Conservation (phyloP, 176 grass and related monocot genomes). For the Poa pratensis region DNA sequence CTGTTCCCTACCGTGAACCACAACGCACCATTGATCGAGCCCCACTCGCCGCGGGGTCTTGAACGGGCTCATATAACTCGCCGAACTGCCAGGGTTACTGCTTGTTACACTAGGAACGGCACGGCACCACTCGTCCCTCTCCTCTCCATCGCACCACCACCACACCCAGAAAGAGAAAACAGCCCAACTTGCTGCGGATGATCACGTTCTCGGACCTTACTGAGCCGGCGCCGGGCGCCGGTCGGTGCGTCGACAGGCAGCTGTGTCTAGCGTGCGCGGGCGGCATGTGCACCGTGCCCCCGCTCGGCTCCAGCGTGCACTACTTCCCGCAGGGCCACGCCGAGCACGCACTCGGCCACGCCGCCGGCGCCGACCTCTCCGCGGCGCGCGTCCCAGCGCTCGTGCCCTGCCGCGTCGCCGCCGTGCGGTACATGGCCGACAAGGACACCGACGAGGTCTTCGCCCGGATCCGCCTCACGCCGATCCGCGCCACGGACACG, state of each 20-base stretch:
- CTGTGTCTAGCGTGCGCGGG: slow-evolving; percentile 96
- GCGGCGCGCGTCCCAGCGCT: slow-evolving; percentile 50
- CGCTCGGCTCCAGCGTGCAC: slow-evolving; percentile 70
- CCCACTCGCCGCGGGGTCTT: slow-evolving; percentile 1
- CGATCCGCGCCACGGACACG: slow-evolving; percentile 34
- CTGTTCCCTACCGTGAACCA: neutral
- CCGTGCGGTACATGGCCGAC: slow-evolving; percentile 81
- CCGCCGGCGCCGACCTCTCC: slow-evolving; percentile 35
- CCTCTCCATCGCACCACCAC: neutral
- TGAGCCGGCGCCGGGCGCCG: slow-evolving; percentile 54
- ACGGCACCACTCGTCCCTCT: slow-evolving; percentile 24
- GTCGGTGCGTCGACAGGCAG: slow-evolving; percentile 73
- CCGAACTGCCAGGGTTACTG: neutral
- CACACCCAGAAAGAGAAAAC: slow-evolving; percentile 1
- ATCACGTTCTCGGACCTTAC: slow-evolving; percentile 70
- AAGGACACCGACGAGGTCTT: slow-evolving; percentile 88
- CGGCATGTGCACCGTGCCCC: slow-evolving; percentile 85
- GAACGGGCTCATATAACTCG: slow-evolving; percentile 44
- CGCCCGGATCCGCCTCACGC: slow-evolving; percentile 68
- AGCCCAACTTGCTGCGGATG: slow-evolving; percentile 41
- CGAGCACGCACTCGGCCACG: slow-evolving; percentile 72
- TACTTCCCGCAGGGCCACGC: slow-evolving; percentile 99
- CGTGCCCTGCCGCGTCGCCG: slow-evolving; percentile 66
- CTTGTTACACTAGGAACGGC: slow-evolving; percentile 38
- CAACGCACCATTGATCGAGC: neutral